These are phyloP conservation scores for Durio zibethinus DNA, from an alignment of 345 rosid species.

Conservation along the genomic window DNA sequence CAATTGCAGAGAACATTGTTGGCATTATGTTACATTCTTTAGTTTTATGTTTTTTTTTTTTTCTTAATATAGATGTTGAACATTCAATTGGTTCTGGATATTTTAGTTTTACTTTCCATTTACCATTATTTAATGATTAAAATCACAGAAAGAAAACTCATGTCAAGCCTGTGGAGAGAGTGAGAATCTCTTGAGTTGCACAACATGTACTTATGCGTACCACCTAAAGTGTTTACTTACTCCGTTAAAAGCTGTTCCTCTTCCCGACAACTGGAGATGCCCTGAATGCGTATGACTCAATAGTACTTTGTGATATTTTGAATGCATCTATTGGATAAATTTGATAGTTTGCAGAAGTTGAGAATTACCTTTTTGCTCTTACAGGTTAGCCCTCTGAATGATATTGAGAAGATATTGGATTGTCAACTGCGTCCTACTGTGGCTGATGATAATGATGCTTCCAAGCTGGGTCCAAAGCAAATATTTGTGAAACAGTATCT, in stretches of 20 bases:
- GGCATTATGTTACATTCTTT: background rate
- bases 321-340: slow-evolving; percentile 3
- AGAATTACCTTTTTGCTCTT: slow-evolving; percentile 25
- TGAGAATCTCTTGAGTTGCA: slow-evolving; percentile 71
- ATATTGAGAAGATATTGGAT: slow-evolving; percentile 91
- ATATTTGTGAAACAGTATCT: slow-evolving; percentile 91
- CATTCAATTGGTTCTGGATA: background rate
- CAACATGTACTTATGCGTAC: slow-evolving; percentile 80
- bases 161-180: slow-evolving; percentile 92
- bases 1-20: background rate
- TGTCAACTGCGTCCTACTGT: slow-evolving; percentile 92
- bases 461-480: slow-evolving; percentile 63
- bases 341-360: slow-evolving; percentile 16
- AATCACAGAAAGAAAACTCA: slow-evolving; percentile 54
- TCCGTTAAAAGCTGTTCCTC: slow-evolving; percentile 60
- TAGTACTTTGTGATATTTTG: slow-evolving; percentile 3
- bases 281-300: slow-evolving; percentile 79
- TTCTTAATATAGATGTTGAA: background rate
- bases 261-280: slow-evolving; percentile 83
- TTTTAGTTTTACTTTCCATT: background rate
- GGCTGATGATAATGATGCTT: slow-evolving; percentile 61
- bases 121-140: background rate
- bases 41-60: background rate
- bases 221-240: slow-evolving; percentile 87
- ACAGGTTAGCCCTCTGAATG: slow-evolving; percentile 96